Conservation (phyloP, 306 rosid genomes). For the Gastrolobium bilobum region DNA sequence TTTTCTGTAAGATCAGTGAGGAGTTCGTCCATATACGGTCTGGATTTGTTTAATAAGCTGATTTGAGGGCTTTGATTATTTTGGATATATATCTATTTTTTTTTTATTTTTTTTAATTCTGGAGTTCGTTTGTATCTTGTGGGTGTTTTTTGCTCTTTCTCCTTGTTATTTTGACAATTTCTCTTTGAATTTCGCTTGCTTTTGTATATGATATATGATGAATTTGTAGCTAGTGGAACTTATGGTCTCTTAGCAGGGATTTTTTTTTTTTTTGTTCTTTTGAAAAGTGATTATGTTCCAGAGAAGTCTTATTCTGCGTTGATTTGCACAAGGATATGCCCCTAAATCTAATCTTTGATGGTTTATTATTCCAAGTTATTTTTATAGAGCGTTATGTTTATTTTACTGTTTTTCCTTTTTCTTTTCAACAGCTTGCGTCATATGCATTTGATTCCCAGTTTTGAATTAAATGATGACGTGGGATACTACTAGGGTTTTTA, state of each 20-base stretch:
- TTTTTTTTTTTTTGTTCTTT: background rate
- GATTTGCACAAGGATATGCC: slow-evolving; percentile 18
- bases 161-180: background rate
- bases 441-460: slow-evolving; percentile 30
- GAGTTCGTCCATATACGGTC: background rate
- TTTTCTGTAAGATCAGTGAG: slow-evolving; percentile 44
- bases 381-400: background rate
- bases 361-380: background rate
- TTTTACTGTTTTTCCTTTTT: slow-evolving; percentile 7
- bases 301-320: slow-evolving; percentile 5
- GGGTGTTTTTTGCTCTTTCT: background rate
- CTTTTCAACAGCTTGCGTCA: background rate
- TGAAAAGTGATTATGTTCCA: background rate
- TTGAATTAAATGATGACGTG: slow-evolving; percentile 18
- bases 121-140: slow-evolving; percentile 20
- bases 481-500: slow-evolving; percentile 30
- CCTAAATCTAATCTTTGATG: slow-evolving; percentile 2
- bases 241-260: slow-evolving; percentile 1
- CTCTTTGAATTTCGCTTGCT: slow-evolving; percentile 28
- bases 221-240: slow-evolving; percentile 18
- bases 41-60: slow-evolving; percentile 41
- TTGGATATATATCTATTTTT: background rate
- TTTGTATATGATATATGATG: slow-evolving; percentile 1
- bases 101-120: background rate
- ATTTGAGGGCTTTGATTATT: background rate